Conservation (phyloP, 2,329 filamentous ascomycete genomes). For the Polychaeton citri region DNA sequence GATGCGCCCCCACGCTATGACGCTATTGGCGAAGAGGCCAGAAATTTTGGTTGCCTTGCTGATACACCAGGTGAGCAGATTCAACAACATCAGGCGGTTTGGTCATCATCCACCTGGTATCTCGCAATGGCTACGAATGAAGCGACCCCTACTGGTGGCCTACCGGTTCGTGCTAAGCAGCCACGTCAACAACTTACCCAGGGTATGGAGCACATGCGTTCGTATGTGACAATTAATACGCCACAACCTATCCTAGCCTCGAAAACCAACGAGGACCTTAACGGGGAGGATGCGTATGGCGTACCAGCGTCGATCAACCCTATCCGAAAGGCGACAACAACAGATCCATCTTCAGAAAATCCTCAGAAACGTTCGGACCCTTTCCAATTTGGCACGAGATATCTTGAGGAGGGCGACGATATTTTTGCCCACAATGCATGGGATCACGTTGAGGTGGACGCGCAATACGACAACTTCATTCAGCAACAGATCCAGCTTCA, state of each 20-base stretch:
- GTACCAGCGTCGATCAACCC: constrained; percentile 35
- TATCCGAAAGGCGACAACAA: constrained; percentile 35
- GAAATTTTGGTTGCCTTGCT: too few species aligned
- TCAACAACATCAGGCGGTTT: too few species aligned
- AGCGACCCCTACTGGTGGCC: neutral
- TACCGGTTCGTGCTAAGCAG: constrained; percentile 15
- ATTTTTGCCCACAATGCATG: constrained; percentile 97
- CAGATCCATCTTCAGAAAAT: constrained; percentile 57
- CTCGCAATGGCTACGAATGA: neutral
- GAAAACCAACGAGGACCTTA: neutral
- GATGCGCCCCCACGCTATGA: too few species aligned
- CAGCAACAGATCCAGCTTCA: constrained; percentile 76
- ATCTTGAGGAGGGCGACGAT: constrained; percentile 69
- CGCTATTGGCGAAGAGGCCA: too few species aligned
- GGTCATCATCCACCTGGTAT: neutral
- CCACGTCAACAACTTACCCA: constrained; percentile 34
- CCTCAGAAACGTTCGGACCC: constrained; percentile 83
- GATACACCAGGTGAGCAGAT: too few species aligned
- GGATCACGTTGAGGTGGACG: constrained; percentile 94
- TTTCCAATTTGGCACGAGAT: constrained; percentile 89
- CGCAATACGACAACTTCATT: constrained; percentile 73
- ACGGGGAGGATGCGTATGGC: constrained; percentile 33
- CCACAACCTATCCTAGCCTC: constrained; percentile 12
- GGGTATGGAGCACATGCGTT: constrained; percentile 40
- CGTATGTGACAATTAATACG: constrained; percentile 32